Conservation (phyloP, 495 filamentous ascomycete genomes). For the Neurospora sp. region DNA sequence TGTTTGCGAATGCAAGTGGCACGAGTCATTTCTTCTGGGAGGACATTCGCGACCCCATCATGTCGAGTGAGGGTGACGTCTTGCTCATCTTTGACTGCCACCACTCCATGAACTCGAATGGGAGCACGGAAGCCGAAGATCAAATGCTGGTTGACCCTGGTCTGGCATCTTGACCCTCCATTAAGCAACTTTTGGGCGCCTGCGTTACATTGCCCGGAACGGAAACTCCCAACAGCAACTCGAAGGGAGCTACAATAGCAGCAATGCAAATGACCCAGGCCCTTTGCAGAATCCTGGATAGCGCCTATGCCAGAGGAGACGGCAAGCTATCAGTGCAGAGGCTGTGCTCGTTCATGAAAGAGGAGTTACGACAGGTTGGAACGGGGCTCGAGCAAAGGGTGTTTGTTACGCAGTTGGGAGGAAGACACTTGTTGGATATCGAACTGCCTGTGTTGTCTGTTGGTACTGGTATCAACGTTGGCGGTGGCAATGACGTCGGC, state of each 20-base stretch:
- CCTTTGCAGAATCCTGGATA: slow-evolving; percentile 11
- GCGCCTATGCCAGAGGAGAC: neutral
- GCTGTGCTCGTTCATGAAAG: slow-evolving; percentile 16
- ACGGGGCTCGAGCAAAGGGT: slow-evolving; percentile 5
- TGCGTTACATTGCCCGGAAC: slow-evolving; percentile 1
- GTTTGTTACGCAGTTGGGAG: slow-evolving; percentile 20
- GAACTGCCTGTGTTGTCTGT: slow-evolving; percentile 9
- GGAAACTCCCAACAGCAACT: neutral
- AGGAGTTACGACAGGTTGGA: slow-evolving; percentile 8
- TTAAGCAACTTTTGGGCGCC: slow-evolving; percentile 18
- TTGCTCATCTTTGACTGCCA: slow-evolving; percentile 18
- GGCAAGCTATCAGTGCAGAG: slow-evolving; percentile 12
- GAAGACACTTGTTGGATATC: slow-evolving; percentile 18
- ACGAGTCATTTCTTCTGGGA: slow-evolving; percentile 17
- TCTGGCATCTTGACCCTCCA: slow-evolving; percentile 2
- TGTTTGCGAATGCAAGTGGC: slow-evolving; percentile 6
- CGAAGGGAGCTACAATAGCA: neutral
- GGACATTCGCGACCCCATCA: slow-evolving; percentile 19
- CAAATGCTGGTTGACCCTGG: slow-evolving; percentile 11
- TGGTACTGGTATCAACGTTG: neutral
- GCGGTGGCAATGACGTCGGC: neutral
- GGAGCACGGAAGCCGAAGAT: neutral
- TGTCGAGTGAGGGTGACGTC: slow-evolving; percentile 12
- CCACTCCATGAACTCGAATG: neutral
- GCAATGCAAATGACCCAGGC: slow-evolving; percentile 7